These are phyloP conservation scores for Podospora bellae-mahoneyi DNA, from an alignment of 495 filamentous ascomycete species.

Conservation along the genomic window DNA sequence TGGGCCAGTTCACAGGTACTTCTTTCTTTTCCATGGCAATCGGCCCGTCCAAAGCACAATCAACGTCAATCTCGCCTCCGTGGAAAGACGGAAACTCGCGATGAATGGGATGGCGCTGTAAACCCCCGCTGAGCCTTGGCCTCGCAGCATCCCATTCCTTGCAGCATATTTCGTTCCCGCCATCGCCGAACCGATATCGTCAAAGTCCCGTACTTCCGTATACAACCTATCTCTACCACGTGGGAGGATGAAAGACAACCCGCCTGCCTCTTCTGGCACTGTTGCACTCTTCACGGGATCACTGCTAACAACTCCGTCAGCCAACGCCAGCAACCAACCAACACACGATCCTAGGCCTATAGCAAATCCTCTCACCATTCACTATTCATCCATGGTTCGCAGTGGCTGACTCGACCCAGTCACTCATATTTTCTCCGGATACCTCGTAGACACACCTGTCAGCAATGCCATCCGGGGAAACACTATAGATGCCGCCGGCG, in stretches of 20 bases:
- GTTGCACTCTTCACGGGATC: background rate
- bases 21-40: background rate
- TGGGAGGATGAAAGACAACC: background rate
- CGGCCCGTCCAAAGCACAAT: background rate
- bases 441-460: slow-evolving; percentile 5
- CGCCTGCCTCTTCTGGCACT: background rate
- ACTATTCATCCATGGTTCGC: background rate
- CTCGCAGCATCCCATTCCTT: background rate
- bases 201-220: background rate
- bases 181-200: background rate
- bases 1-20: background rate
- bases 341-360: background rate
- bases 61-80: slow-evolving; percentile 6
- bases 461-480: slow-evolving; percentile 18
- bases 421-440: background rate
- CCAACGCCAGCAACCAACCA: background rate
- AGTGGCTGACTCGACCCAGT: background rate
- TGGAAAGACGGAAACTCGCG: background rate
- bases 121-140: too few species aligned
- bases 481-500: slow-evolving; percentile 3
- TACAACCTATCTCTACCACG: background rate
- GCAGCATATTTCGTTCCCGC: background rate
- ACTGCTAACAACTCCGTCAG: background rate
- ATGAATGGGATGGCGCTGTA: background rate
- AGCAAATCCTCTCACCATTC: background rate